These are phyloP conservation scores for Thalassiosira livingstoniorum DNA, from an alignment of 352 stramenopile genomes.

Conservation along the genomic window DNA sequence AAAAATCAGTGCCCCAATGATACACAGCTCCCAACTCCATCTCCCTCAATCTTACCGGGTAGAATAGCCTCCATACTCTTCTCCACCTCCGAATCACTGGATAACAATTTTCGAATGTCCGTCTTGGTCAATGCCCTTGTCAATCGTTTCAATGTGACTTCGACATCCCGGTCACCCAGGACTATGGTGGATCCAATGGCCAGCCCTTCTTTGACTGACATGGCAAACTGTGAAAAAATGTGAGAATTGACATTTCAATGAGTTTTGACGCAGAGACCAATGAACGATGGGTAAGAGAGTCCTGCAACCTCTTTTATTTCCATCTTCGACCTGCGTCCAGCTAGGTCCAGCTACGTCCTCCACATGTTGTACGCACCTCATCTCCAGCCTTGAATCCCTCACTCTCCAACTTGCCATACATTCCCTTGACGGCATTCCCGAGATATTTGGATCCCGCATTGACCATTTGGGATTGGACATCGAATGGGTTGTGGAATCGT, in stretches of 20 bases:
- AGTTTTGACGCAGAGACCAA: no score
- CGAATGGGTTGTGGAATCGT: slow-evolving; percentile 39
- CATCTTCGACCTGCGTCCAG: no score
- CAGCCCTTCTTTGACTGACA: slow-evolving; percentile 77
- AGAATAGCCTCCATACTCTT: slow-evolving; percentile 62
- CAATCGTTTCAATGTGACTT: slow-evolving; percentile 82
- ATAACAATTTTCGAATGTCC: slow-evolving; percentile 76
- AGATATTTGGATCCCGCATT: slow-evolving; percentile 64
- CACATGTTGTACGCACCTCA: slow-evolving; percentile 54
- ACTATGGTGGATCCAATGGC: slow-evolving; percentile 81
- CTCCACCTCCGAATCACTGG: slow-evolving; percentile 69
- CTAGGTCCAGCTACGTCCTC: no score
- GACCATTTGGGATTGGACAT: slow-evolving; percentile 48
- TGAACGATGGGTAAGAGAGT: no score
- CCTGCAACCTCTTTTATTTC: no score
- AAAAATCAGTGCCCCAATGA: no score
- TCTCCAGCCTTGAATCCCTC: slow-evolving; percentile 80
- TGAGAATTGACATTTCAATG: no score
- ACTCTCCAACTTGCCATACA: slow-evolving; percentile 80
- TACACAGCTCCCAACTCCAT: no score
- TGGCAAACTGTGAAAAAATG: slow-evolving; percentile 79
- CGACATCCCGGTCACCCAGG: slow-evolving; percentile 86
- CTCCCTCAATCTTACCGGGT: no score
- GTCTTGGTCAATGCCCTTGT: slow-evolving; percentile 80
- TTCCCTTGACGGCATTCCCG: slow-evolving; percentile 71